phyloP scores from a whole-genome alignment of 768 basidiomycete genomes.

The Macrolepiota dolichaula region DNA sequence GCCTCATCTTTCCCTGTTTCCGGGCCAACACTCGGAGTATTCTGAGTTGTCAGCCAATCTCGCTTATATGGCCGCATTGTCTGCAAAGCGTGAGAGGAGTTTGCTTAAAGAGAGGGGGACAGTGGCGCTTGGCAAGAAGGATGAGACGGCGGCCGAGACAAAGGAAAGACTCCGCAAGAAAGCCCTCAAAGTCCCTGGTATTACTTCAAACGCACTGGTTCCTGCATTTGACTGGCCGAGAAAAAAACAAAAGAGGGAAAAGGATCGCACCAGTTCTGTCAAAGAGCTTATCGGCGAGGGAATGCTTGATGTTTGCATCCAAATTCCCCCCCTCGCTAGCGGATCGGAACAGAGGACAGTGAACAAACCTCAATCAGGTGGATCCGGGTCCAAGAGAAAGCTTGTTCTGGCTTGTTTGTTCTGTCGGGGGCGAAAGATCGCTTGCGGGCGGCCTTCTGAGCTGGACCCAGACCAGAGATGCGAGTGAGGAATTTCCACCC shows the following conservation, averaged over 20 bases:
- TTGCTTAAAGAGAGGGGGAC: background rate
- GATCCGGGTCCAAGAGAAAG: background rate
- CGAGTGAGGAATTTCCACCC: background rate
- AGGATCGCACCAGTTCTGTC: background rate
- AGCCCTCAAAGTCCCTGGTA: background rate
- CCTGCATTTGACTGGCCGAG: background rate
- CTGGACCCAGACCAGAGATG: slow-evolving; percentile 8
- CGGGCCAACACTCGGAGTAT: slow-evolving; percentile 5
- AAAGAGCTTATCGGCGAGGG: background rate
- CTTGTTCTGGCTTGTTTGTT: slow-evolving; percentile 12
- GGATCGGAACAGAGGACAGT: background rate
- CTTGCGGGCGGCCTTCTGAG: slow-evolving; percentile 11
- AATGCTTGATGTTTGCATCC: background rate
- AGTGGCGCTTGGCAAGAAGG: background rate
- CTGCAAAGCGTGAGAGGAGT: background rate
- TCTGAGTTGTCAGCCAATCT: slow-evolving; percentile 10
- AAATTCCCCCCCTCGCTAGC: background rate
- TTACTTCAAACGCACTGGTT: background rate
- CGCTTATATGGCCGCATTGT: background rate
- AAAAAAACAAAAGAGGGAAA: background rate
- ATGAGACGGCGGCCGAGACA: background rate
- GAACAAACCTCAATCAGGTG: background rate
- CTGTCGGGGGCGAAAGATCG: slow-evolving; percentile 14
- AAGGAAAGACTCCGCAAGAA: background rate
- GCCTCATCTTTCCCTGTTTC: background rate